Base-by-base conservation (phyloP, 176 grass and related monocot species). In the Carex scoparia region DNA sequence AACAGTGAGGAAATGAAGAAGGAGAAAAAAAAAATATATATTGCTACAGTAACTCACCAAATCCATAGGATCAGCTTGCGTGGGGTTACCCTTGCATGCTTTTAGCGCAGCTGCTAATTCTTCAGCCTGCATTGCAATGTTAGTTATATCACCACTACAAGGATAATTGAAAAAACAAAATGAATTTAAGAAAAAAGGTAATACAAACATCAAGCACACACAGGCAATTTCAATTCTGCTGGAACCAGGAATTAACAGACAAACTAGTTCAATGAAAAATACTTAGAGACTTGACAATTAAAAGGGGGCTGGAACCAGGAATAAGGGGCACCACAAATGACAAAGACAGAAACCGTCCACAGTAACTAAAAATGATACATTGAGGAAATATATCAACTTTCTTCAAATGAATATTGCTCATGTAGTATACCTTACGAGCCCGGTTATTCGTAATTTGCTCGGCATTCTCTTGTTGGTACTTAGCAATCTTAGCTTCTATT, bases 51-150 rank as follows among this genome's bases (percentile, higher is more conserved):
- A 65, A 89, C 88, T 89, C 56, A 98, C 93, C 92, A 14, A 81
- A 89, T 93, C 86, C 71, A 14, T 82, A 13, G 86, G 18, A 60
- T 89, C 91, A 14, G 82, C 79, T 85, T 92, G 89, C 31, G n/a
- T 61, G 61, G 88, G 18, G 75, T 91, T 93, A 84, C 71, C 92
- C 81, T 83, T 93, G 88, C 85, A 90, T 51, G 89, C 93, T 90
- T 58, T 83, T 66, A 98, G 89, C 61, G 93, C 91, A 14, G 88
- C 93, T 1, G 91, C 95, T 67, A 98, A 88, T 85, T 98, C 95
- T 92, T 98, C 95, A 46, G 95, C 95, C 95, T 98, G 62, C 16
- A 85, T 48, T 84, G 92, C 51, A 83, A 86, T 79, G 30, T 67
- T 7, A 67, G 59, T 69, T 40, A 57, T 16, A 12, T 57, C 49